Conservation (phyloP, 2,329 filamentous ascomycete species). For the Zopfia rhizophila region DNA sequence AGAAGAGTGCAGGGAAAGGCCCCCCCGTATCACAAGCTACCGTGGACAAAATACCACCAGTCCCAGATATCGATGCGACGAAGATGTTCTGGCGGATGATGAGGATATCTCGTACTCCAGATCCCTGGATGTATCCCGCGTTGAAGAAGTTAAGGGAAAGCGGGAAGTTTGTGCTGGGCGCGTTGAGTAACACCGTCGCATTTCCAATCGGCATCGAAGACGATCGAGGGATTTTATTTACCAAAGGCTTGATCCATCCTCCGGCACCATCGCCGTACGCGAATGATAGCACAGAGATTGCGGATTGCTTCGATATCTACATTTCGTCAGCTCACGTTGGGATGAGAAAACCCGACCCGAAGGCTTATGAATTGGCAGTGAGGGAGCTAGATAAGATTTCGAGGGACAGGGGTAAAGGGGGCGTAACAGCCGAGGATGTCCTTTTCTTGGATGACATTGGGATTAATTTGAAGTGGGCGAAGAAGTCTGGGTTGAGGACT, state of each 20-base stretch:
- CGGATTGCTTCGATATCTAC: slow-evolving; percentile 83
- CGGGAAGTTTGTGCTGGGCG: slow-evolving; percentile 67
- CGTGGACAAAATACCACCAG: slow-evolving; percentile 60
- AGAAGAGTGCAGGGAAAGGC: slow-evolving; percentile 38
- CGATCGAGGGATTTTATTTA: slow-evolving; percentile 58
- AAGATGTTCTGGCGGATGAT: slow-evolving; percentile 94
- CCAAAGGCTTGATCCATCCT: slow-evolving; percentile 45
- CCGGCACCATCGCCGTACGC: slow-evolving; percentile 32
- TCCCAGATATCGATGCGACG: slow-evolving; percentile 80
- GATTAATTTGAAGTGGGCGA: slow-evolving; percentile 86
- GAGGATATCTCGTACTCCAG: slow-evolving; percentile 71
- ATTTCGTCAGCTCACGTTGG: slow-evolving; percentile 88
- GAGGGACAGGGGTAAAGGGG: slow-evolving; percentile 61
- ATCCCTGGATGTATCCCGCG: slow-evolving; percentile 90
- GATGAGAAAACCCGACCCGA: slow-evolving; percentile 84
- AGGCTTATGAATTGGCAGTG: slow-evolving; percentile 81
- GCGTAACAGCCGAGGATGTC: slow-evolving; percentile 73
- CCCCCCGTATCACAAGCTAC: slow-evolving; percentile 42
- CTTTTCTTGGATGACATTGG: slow-evolving; percentile 96
- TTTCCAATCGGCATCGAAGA: slow-evolving; percentile 81
- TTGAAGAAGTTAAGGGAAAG: slow-evolving; percentile 71
- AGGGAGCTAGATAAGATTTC: slow-evolving; percentile 72
- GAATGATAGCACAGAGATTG: slow-evolving; percentile 61
- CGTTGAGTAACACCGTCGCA: slow-evolving; percentile 88
- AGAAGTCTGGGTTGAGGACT: slow-evolving; percentile 78